A percentile compares a stretch with the other conserved stretches of the same genome.
Evolutionary conservation across 2,329 filamentous ascomycete genomes (phyloP).

Genomic region (Fusarium sp.): DNA sequence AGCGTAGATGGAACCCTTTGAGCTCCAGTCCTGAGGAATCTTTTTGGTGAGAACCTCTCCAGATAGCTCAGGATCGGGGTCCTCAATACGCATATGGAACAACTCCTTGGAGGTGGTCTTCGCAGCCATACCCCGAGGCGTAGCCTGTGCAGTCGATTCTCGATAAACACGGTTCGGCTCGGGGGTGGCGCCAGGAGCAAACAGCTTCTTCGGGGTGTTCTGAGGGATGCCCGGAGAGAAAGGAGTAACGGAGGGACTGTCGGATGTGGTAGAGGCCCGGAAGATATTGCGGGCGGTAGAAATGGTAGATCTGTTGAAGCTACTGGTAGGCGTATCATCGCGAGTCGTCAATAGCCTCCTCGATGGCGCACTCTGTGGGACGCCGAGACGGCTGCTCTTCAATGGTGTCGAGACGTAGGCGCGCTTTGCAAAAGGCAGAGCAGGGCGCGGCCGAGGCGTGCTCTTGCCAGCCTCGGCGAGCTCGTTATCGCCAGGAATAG

Average conservation of each 20-base stretch:
- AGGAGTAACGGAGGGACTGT: slow-evolving; percentile 46
- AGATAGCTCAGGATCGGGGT: slow-evolving; percentile 65
- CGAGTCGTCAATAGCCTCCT: slow-evolving; percentile 51
- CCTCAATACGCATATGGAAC: slow-evolving; percentile 69
- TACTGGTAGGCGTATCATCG: slow-evolving; percentile 51
- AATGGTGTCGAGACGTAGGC: slow-evolving; percentile 54
- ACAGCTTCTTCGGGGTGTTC: slow-evolving; percentile 60
- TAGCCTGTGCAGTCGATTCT: slow-evolving; percentile 59
- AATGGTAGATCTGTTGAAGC: slow-evolving; percentile 51
- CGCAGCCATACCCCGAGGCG: slow-evolving; percentile 61
- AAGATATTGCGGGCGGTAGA: slow-evolving; percentile 56
- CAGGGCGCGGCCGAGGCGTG: slow-evolving; percentile 55
- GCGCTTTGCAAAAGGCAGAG: slow-evolving; percentile 58
- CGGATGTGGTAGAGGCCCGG: slow-evolving; percentile 52
- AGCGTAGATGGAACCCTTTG: slow-evolving; percentile 67
- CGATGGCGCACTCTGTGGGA: slow-evolving; percentile 52
- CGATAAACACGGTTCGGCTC: slow-evolving; percentile 57
- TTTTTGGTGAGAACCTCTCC: slow-evolving; percentile 65
- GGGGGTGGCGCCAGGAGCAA: slow-evolving; percentile 58
- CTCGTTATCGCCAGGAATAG: slow-evolving; percentile 52
- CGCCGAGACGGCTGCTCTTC: slow-evolving; percentile 50
- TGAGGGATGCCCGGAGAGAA: slow-evolving; percentile 60
- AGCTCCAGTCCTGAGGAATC: slow-evolving; percentile 63
- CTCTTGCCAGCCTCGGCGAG: slow-evolving; percentile 45
- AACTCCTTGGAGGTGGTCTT: slow-evolving; percentile 62